A percentile compares a stretch with the other conserved stretches of the same genome.
These are phyloP conservation scores for Globisporangium polare DNA, from an alignment of 352 stramenopile species.

Conservation along the genomic window DNA sequence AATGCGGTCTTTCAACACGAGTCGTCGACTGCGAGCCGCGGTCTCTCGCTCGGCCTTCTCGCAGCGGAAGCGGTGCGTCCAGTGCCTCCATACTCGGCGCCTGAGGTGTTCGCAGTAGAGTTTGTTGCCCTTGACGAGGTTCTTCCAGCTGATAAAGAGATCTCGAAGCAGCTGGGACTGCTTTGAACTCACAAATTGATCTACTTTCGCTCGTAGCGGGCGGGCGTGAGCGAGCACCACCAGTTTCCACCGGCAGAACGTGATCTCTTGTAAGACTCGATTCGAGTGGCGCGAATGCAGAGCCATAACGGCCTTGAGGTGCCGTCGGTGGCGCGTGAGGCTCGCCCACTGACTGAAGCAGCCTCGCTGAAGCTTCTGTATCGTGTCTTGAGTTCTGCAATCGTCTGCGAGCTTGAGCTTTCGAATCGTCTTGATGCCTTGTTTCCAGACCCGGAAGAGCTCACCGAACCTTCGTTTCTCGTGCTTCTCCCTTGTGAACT, in stretches of 20 bases:
- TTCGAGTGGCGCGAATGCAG: conserved; percentile 20
- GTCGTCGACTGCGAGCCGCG: conserved; percentile 19
- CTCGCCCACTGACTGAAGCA: conserved; percentile 12
- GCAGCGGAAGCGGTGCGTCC: conserved; percentile 20
- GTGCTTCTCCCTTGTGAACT: conserved; percentile 26
- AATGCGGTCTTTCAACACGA: conserved; percentile 29
- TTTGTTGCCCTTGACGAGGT: conserved; percentile 23
- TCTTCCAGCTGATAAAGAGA: conserved; percentile 28
- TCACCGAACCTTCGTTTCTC: conserved; percentile 21
- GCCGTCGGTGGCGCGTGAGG: neutral
- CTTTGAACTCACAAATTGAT: conserved; percentile 9
- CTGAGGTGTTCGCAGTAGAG: conserved; percentile 18
- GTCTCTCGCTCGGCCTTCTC: conserved; percentile 21
- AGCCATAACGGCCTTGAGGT: conserved; percentile 19
- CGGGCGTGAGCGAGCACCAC: conserved; percentile 35
- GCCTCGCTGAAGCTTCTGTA: conserved; percentile 1
- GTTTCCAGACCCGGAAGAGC: conserved; percentile 38
- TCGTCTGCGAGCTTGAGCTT: neutral
- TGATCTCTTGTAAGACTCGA: conserved; percentile 19
- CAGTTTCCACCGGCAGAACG: conserved; percentile 52
- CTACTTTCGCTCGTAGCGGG: conserved; percentile 18
- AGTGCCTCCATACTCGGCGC: conserved; percentile 33
- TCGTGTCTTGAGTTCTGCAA: neutral
- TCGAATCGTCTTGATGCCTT: conserved; percentile 5
- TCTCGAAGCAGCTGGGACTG: conserved; percentile 3